A percentile compares a stretch with the other conserved stretches of the same genome.
phyloP scores from a whole-genome alignment of 352 stramenopile species.

The Thalassiosira exigua region DNA sequence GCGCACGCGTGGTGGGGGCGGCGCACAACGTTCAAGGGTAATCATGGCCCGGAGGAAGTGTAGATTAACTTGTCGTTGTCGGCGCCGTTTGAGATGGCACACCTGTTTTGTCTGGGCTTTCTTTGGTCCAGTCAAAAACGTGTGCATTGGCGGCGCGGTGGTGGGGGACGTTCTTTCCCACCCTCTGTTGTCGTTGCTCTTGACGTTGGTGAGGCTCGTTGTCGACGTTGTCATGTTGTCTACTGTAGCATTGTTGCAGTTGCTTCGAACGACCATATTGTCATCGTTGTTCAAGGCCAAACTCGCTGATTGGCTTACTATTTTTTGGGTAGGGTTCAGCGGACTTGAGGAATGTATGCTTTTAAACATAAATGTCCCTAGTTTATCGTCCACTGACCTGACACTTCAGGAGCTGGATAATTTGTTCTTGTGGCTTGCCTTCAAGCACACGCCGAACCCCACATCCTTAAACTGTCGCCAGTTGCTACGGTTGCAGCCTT shows the following conservation, averaged over 20 bases:
- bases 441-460: background rate
- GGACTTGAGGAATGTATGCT: background rate
- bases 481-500: no score
- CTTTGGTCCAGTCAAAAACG: background rate
- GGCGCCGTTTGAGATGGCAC: background rate
- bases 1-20: background rate
- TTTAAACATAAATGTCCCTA: background rate
- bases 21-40: background rate
- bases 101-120: background rate
- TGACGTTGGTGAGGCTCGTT: background rate
- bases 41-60: background rate
- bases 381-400: no score
- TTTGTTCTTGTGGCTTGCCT: slow-evolving; percentile 14
- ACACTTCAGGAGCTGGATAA: slow-evolving; percentile 12
- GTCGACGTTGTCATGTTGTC: background rate
- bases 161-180: background rate
- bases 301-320: background rate
- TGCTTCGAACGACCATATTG: background rate
- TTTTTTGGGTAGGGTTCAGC: no score
- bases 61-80: background rate
- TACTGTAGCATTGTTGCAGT: background rate
- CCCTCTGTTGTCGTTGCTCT: background rate
- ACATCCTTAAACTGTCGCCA: background rate
- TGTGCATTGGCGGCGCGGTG: no score
- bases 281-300: background rate